phyloP scores from a whole-genome alignment of 2,329 filamentous ascomycete genomes.

The Fusarium austroafricanum region DNA sequence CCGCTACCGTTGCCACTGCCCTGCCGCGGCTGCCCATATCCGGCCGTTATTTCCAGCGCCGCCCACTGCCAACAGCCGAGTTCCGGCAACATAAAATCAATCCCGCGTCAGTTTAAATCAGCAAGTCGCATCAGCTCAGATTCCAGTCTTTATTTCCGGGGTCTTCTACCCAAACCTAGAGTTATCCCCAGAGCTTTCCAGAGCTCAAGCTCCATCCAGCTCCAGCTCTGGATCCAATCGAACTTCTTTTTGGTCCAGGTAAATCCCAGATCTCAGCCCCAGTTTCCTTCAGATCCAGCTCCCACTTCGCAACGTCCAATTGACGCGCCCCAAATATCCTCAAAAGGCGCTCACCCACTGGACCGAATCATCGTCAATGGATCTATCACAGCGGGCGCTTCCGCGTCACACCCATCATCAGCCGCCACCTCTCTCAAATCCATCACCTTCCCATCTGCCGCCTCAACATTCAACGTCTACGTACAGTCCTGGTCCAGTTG shows the following conservation, averaged over 20 bases:
- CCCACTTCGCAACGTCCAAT: constrained; percentile 16
- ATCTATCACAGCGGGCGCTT: constrained; percentile 46
- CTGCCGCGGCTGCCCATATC: constrained; percentile 34
- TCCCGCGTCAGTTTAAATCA: constrained; percentile 15
- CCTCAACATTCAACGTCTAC: constrained; percentile 38
- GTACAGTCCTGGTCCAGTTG: constrained; percentile 33
- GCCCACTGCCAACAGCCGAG: constrained; percentile 40
- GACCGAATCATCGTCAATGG: constrained; percentile 36
- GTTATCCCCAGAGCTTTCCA: constrained; percentile 14
- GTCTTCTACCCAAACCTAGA: constrained; percentile 13
- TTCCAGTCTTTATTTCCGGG: constrained; percentile 37
- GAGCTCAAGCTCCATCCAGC: constrained; percentile 23
- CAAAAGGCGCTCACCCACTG: constrained; percentile 20
- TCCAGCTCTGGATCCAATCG: constrained; percentile 19
- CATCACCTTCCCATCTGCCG: constrained; percentile 35
- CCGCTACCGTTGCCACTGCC: constrained; percentile 30
- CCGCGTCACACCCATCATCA: constrained; percentile 42
- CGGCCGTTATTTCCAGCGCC: constrained; percentile 49
- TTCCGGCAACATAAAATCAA: constrained; percentile 30
- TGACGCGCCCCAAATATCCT: constrained; percentile 20
- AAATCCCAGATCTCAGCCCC: constrained; percentile 32
- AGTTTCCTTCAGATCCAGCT: constrained; percentile 28
- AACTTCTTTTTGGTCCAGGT: constrained; percentile 18
- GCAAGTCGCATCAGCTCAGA: constrained; percentile 17
- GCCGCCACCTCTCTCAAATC: constrained; percentile 32